These are phyloP conservation scores for Trametes cinnabarina DNA, from an alignment of 768 basidiomycete species.

Conservation along the genomic window DNA sequence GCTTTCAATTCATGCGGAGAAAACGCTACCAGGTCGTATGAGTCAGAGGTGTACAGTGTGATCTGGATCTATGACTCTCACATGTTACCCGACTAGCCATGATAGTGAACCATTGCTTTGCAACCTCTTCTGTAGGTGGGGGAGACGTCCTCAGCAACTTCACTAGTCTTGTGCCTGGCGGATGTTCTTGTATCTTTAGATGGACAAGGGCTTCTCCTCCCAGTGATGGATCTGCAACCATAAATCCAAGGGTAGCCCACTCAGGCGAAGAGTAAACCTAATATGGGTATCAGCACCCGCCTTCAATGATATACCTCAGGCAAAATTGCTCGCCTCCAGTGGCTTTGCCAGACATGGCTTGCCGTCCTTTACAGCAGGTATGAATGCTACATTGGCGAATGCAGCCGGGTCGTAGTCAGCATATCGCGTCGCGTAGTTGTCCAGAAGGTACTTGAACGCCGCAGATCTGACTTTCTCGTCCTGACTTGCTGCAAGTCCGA, in stretches of 20 bases:
- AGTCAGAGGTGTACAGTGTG: no score
- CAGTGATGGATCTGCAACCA: conserved; percentile 55
- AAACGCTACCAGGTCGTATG: conserved; percentile 59
- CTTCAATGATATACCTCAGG: no score
- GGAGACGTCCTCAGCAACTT: conserved; percentile 57
- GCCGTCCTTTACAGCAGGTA: conserved; percentile 65
- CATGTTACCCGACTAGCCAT: conserved; percentile 63
- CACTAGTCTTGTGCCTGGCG: conserved; percentile 60
- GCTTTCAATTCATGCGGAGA: conserved; percentile 49
- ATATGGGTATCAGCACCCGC: no score
- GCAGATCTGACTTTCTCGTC: conserved; percentile 48
- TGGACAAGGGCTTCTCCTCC: conserved; percentile 55
- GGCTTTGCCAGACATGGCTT: conserved; percentile 58
- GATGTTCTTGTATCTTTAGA: conserved; percentile 68
- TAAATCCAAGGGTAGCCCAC: conserved; percentile 77
- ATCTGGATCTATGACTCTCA: conserved; percentile 32
- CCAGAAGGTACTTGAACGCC: conserved; percentile 81
- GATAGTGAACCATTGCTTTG: conserved; percentile 64
- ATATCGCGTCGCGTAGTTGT: conserved; percentile 65
- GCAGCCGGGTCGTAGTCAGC: conserved; percentile 48
- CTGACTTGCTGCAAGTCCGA: conserved; percentile 64
- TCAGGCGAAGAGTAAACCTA: conserved; percentile 70
- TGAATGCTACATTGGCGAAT: conserved; percentile 64
- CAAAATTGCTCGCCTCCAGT: conserved; percentile 52
- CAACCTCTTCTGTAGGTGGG: conserved; percentile 52